Conservation (phyloP, 495 filamentous ascomycete genomes). For the Aspergillus baeticus region DNA sequence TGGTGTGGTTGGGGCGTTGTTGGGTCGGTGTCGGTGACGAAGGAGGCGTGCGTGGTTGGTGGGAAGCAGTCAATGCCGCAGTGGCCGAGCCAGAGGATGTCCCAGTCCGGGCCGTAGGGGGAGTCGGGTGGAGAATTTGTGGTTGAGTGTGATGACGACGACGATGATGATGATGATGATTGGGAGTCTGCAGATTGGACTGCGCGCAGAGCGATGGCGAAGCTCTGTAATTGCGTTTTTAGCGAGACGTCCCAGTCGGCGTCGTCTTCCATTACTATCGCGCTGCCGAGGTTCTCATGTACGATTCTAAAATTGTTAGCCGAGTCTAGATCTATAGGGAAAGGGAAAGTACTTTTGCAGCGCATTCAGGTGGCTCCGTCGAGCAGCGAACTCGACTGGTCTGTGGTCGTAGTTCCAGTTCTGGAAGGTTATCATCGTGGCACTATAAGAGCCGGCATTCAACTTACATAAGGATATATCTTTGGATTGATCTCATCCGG, state of each 20-base stretch:
- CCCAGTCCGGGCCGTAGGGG: slow-evolving; percentile 58
- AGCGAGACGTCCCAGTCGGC: slow-evolving; percentile 54
- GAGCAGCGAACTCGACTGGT: slow-evolving; percentile 21
- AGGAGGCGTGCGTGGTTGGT: slow-evolving; percentile 15
- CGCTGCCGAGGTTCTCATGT: slow-evolving; percentile 39
- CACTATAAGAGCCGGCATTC: neutral
- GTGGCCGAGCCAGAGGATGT: slow-evolving; percentile 54
- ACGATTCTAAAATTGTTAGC: slow-evolving; percentile 30
- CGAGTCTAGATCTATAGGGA: neutral
- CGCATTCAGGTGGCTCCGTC: slow-evolving; percentile 32
- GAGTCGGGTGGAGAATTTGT: slow-evolving; percentile 18
- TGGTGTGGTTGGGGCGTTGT: slow-evolving; percentile 19
- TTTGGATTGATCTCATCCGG: slow-evolving; percentile 21
- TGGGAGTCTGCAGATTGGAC: slow-evolving; percentile 22
- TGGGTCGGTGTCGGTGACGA: slow-evolving; percentile 20
- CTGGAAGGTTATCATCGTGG: slow-evolving; percentile 17
- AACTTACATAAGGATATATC: slow-evolving; percentile 24
- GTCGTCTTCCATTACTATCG: slow-evolving; percentile 56
- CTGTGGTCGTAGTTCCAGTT: slow-evolving; percentile 22
- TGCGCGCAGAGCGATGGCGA: slow-evolving; percentile 39
- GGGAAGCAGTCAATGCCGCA: slow-evolving; percentile 33
- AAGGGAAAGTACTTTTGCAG: slow-evolving; percentile 24
- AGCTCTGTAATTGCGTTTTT: slow-evolving; percentile 45
- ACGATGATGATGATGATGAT: no score
- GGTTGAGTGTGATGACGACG: slow-evolving; percentile 5